Conservation (phyloP, 2,329 filamentous ascomycete genomes). For the Trematosphaeria pertusa region DNA sequence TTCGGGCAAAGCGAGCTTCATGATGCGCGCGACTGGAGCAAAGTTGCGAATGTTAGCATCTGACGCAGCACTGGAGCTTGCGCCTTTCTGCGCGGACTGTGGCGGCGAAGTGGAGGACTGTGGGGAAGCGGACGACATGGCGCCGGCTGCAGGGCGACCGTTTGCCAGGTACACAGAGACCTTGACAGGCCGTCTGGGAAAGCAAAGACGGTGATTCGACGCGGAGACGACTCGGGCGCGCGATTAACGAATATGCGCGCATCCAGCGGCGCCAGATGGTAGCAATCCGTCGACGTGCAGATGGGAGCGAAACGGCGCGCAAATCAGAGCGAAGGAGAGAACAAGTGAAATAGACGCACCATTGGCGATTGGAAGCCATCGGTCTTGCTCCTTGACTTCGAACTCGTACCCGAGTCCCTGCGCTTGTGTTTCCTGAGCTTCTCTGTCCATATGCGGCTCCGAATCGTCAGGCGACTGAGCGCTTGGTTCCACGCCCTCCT, state of each 20-base stretch:
- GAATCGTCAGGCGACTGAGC: constrained; percentile 90
- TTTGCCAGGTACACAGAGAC: constrained; percentile 38
- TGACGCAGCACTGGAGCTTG: constrained; percentile 54
- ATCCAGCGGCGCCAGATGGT: constrained; percentile 59
- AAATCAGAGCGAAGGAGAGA: constrained; percentile 46
- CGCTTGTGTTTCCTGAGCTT: constrained; percentile 78
- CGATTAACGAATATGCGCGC: constrained; percentile 52
- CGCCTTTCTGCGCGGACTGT: constrained; percentile 32
- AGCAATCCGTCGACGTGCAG: constrained; percentile 49
- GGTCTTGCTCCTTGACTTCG: constrained; percentile 99
- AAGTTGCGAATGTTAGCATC: constrained; percentile 96
- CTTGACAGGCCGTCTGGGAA: constrained; percentile 31
- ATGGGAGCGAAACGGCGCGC: constrained; percentile 36
- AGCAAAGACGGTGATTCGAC: constrained; percentile 54
- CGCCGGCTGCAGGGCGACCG: constrained; percentile 49
- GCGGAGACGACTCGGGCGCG: constrained; percentile 55
- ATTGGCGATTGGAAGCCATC: constrained; percentile 99
- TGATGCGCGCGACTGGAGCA: constrained; percentile 96
- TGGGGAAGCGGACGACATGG: constrained; percentile 55
- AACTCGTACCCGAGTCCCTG: constrained; percentile 85
- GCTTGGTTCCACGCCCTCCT: constrained; percentile 85
- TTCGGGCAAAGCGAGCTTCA: constrained; percentile 96
- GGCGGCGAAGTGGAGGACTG: constrained; percentile 46
- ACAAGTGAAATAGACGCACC: constrained; percentile 71
- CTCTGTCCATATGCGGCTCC: constrained; percentile 89